Conservation (phyloP, 495 filamentous ascomycete species). For the Cercophora sp. region DNA sequence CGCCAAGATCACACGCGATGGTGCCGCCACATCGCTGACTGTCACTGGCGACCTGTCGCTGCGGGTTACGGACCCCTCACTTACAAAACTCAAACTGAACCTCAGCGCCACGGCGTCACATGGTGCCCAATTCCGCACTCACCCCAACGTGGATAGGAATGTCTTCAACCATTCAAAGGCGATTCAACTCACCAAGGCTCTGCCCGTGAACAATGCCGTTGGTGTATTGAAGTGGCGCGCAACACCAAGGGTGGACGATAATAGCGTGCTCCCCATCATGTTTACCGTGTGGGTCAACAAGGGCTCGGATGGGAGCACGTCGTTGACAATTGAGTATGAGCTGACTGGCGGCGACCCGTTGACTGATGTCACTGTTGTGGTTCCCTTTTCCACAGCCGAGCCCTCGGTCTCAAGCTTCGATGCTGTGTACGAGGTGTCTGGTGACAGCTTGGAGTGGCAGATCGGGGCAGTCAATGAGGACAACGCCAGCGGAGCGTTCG, state of each 20-base stretch:
- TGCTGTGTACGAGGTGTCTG: conserved; percentile 87
- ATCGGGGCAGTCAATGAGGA: conserved; percentile 77
- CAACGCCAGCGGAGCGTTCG: conserved; percentile 79
- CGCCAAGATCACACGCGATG: conserved; percentile 82
- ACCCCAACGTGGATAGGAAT: conserved; percentile 89
- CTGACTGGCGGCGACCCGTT: conserved; percentile 69
- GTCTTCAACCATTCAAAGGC: conserved; percentile 71
- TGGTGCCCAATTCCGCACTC: conserved; percentile 83
- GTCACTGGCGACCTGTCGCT: conserved; percentile 89
- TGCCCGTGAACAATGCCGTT: conserved; percentile 86
- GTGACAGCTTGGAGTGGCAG: conserved; percentile 89
- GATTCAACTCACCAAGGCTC: conserved; percentile 83
- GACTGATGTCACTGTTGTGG: conserved; percentile 78
- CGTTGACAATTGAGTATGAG: conserved; percentile 91
- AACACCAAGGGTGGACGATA: conserved; percentile 66
- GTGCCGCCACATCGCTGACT: conserved; percentile 73
- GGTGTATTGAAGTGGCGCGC: conserved; percentile 86
- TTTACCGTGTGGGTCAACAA: conserved; percentile 97
- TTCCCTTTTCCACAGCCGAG: conserved; percentile 78
- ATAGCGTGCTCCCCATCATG: conserved; percentile 74
- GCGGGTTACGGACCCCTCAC: conserved; percentile 76
- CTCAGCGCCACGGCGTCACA: conserved; percentile 68
- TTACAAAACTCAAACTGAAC: conserved; percentile 84
- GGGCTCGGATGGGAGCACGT: conserved; percentile 70
- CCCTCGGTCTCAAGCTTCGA: conserved; percentile 89